A percentile compares a stretch with the other conserved stretches of the same genome.
Conservation (phyloP, 768 basidiomycete genomes). For the Termitomyces sp. region DNA sequence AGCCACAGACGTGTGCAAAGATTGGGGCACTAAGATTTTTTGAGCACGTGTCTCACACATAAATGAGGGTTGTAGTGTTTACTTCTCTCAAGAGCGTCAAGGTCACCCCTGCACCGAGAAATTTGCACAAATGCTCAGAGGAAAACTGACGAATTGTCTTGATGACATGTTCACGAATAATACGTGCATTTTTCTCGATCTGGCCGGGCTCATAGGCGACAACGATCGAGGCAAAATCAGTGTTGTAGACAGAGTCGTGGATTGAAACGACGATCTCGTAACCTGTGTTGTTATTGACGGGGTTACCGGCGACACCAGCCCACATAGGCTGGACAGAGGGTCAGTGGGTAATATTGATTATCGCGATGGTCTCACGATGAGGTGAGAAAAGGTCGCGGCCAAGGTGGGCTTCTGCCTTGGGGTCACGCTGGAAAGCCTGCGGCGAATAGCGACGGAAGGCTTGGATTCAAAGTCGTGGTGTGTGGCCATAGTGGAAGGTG, state of each 20-base stretch:
- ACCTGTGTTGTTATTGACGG: constrained; percentile 52
- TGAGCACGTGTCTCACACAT: constrained; percentile 15
- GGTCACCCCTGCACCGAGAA: constrained; percentile 80
- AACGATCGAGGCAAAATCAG: constrained; percentile 62
- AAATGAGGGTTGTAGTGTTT: constrained; percentile 4
- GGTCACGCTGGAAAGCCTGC: constrained; percentile 61
- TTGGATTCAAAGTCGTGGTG: constrained; percentile 55
- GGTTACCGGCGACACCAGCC: constrained; percentile 70
- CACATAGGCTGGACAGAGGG: constrained; percentile 68
- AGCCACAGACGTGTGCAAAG: constrained; percentile 85
- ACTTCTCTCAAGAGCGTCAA: constrained; percentile 68
- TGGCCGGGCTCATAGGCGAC: constrained; percentile 49
- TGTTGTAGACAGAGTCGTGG: constrained; percentile 82
- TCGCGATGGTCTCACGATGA: constrained; percentile 47
- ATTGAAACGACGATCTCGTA: constrained; percentile 75
- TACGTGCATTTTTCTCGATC: constrained; percentile 49
- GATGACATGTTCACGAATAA: constrained; percentile 61
- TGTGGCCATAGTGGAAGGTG: constrained; percentile 44
- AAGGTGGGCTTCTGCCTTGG: constrained; percentile 50
- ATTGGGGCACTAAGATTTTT: constrained; percentile 54
- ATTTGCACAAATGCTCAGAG: constrained; percentile 77
- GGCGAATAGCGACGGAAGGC: constrained; percentile 55
- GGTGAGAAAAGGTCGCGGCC: constrained; percentile 49
- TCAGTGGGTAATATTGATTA: constrained; percentile 18
- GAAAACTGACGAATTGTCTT: constrained; percentile 68